Evolutionary conservation across 208 protist genomes (phyloP).

Genomic region (Leishmania tarentolae): DNA sequence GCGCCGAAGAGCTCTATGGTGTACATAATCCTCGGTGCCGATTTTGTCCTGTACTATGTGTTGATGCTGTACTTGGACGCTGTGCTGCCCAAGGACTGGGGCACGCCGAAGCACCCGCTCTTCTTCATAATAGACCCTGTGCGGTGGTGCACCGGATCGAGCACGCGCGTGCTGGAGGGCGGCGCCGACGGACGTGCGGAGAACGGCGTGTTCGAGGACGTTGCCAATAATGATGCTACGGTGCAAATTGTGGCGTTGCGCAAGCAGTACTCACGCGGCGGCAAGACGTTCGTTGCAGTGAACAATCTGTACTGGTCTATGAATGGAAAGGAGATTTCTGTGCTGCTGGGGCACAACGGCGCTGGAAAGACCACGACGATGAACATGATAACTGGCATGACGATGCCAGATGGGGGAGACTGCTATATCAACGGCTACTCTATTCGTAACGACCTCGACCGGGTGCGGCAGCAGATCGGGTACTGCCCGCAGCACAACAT

Average conservation of each 20-base stretch:
- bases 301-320: slow-evolving; percentile 74
- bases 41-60: slow-evolving; percentile 63
- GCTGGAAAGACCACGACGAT: slow-evolving; percentile 85
- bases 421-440: slow-evolving; percentile 67
- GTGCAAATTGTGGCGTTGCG: slow-evolving; percentile 35
- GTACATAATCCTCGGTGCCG: slow-evolving; percentile 29
- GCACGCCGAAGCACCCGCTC: slow-evolving; percentile 54
- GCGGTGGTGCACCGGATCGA: slow-evolving; percentile 22
- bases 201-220: slow-evolving; percentile 31
- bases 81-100: slow-evolving; percentile 71
- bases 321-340: slow-evolving; percentile 49
- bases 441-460: slow-evolving; percentile 48
- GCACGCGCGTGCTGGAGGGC: not conserved
- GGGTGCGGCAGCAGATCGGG: slow-evolving; percentile 78
- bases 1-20: slow-evolving; percentile 31
- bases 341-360: slow-evolving; percentile 78
- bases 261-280: slow-evolving; percentile 39
- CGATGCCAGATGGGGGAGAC: slow-evolving; percentile 58
- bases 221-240: slow-evolving; percentile 14
- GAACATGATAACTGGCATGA: slow-evolving; percentile 89
- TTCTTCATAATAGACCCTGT: slow-evolving; percentile 70
- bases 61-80: slow-evolving; percentile 75
- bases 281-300: slow-evolving; percentile 71
- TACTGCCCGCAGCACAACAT: slow-evolving; percentile 56
- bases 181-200: slow-evolving; percentile 37